Conservation (phyloP, 768 basidiomycete species). For the Auricularia cornea region DNA sequence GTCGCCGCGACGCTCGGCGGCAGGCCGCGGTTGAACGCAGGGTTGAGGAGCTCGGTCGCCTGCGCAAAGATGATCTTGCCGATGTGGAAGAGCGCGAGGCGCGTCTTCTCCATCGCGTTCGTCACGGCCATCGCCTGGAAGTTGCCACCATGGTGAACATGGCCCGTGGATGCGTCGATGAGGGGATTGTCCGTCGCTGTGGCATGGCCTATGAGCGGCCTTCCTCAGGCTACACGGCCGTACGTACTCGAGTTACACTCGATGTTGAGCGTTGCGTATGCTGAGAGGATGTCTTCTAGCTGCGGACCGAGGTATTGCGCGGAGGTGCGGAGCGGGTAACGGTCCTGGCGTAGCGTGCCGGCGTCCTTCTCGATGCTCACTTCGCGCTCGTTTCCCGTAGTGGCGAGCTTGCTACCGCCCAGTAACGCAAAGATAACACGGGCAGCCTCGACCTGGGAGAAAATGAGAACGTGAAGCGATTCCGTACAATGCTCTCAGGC, state of each 20-base stretch:
- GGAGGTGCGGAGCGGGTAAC: conserved; percentile 13
- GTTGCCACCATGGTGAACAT: conserved; percentile 76
- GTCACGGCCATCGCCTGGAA: conserved; percentile 86
- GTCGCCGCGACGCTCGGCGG: conserved; percentile 73
- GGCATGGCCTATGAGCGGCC: background rate
- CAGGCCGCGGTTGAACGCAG: conserved; percentile 71
- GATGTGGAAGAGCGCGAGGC: conserved; percentile 59
- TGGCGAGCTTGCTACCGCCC: conserved; percentile 16
- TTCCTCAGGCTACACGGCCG: too few species aligned
- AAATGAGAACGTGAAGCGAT: background rate
- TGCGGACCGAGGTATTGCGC: conserved; percentile 26
- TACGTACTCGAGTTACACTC: conserved; percentile 24
- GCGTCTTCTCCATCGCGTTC: conserved; percentile 82
- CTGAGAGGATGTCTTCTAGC: conserved; percentile 18
- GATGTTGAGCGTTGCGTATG: conserved; percentile 15
- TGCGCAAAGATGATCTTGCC: conserved; percentile 65
- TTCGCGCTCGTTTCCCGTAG: conserved; percentile 23
- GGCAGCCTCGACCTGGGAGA: conserved; percentile 20
- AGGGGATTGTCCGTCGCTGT: conserved; percentile 85
- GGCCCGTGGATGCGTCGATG: conserved; percentile 56
- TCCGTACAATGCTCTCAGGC: too few species aligned
- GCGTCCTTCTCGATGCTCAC: conserved; percentile 21
- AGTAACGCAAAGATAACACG: conserved; percentile 17
- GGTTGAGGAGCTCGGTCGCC: conserved; percentile 65
- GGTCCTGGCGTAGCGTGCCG: conserved; percentile 19